Base-by-base conservation (phyloP, 495 filamentous ascomycete genomes). In the Friedmanniomyces endolithicus region DNA sequence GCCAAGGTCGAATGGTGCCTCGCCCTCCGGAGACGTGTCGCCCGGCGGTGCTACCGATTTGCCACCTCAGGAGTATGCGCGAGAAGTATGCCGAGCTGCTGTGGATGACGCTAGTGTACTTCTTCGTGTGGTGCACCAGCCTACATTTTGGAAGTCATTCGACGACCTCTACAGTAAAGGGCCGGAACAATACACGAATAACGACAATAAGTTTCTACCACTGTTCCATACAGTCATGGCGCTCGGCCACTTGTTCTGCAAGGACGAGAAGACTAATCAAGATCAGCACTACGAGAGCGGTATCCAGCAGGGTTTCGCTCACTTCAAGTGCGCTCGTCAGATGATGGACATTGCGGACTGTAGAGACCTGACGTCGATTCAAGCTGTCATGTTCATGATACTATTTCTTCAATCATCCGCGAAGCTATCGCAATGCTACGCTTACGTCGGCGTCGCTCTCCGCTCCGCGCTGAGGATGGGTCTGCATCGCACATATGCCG, bases 291-390 rank as follows among this genome's bases (percentile, higher is more conserved):
- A 90, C 64, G 82, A 86, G 65, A 70, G 74, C 47, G 81, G 84
- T 9, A 84, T 88, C 50, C 84, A 87, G 51, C 81, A 89, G 81
- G 88, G 88, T 85, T 79, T 85, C 60, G 87, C 88, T 72, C 95
- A 88, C 65, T 95, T 90, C 69, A 83, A 78, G 62, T 77, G 82
- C 9, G 82, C 88, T 8, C 82, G 88, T 25, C 78, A 87, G 52
- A 72, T 96, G 57, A 74, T 92, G 56, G 90, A 97, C 64, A 83
- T 95, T 57, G 94, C 90, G 3, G 88, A 95, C 61, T 94, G 89
- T 59, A 80, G 89, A 56, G 90, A 95, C 68, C 74, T 97, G 44
- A 77, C 71, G 12, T 88, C 88, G 1, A 74, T 97, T 16, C 90
- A 97, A 65, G 84, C 86, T 0, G 79, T 96, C 25, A 72, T 94